Conservation (phyloP, 805 yeast species). For the Metschnikowia kofuensis region DNA sequence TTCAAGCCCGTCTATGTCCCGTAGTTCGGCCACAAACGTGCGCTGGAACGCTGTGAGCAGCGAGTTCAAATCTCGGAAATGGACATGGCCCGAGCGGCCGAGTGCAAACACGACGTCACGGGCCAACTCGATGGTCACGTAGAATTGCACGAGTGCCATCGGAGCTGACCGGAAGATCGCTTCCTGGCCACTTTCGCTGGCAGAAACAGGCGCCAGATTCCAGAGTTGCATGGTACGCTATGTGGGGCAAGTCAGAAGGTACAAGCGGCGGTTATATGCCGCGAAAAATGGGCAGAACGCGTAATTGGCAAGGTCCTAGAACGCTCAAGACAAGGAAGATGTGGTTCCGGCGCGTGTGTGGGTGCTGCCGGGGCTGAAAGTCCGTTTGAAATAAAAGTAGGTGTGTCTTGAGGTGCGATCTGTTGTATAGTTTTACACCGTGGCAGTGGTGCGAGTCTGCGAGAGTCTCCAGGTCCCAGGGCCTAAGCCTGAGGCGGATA, state of each 20-base stretch:
- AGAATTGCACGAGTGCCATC: conserved; percentile 48
- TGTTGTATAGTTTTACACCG: not conserved
- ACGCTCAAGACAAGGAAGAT: not conserved
- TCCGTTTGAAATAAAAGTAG: not conserved
- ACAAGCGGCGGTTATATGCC: not conserved
- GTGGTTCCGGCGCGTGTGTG: not conserved
- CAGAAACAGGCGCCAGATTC: not conserved
- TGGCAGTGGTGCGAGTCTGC: not conserved
- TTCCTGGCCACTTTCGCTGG: conserved; percentile 20
- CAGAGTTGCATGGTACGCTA: conserved; percentile 7
- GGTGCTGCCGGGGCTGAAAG: not conserved
- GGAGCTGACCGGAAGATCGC: conserved; percentile 48
- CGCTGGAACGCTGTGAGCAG: conserved; percentile 45
- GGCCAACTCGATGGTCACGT: conserved; percentile 45
- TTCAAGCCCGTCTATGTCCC: conserved; percentile 35
- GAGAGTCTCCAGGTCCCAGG: not conserved
- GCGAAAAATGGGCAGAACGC: not conserved
- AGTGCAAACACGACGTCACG: conserved; percentile 39
- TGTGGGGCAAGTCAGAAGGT: not conserved
- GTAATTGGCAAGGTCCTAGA: not conserved
- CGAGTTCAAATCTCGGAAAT: conserved; percentile 49
- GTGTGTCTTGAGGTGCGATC: not conserved
- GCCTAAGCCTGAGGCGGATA: not conserved
- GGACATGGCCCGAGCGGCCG: conserved; percentile 40
- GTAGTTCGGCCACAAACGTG: conserved; percentile 41